Base-by-base conservation (phyloP, 2,329 filamentous ascomycete genomes). In the Sarocladium strictum region DNA sequence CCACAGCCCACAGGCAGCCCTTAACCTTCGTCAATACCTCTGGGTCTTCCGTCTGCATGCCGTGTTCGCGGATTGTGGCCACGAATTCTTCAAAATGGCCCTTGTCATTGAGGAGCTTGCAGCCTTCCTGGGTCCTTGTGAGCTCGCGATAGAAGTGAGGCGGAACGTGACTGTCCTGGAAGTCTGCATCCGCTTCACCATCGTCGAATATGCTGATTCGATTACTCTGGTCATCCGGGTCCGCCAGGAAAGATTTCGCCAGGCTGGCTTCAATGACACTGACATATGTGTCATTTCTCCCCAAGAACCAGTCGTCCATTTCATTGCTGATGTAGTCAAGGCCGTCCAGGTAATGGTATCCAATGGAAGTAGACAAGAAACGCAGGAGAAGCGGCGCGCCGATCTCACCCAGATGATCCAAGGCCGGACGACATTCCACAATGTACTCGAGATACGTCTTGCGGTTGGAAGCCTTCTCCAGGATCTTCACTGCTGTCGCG, bases 241-340 rank as follows among this genome's bases (percentile, higher is more conserved):
- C 82, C 38, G 86, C 80, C n/a, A 84, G 77, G 60, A 96, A 92
- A 1, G 92, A 87, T 57, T 90, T 86, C 29, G 92, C 90, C 53
- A 99, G 78, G 54, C 92, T 96, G n/a, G 95, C 94, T 69, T 99
- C 94, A 38, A 99, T 93, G 38, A 97, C 81, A 35, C 85, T 82
- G 52, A 99, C 94, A 61, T 99, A 99, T n/a, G 85, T 87, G 67
- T 99, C 93, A 65, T 99, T 99, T 43, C 94, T 85, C 14, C 94
- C 94, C 27, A 99, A 78, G 66, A 97, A 99, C 94, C 94, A 99
- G 71, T 99, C 95, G 62, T 99, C 94, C 94, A 99, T 99, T 69
- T 99, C 95, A 66, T 96, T 94, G 58, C 92, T 97, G 69, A 99
- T 99, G 67, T 99, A 99, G 72, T 99, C 95, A 41, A 99, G 77